Conservation (phyloP, 140 eudicot genomes). For the Ambrosia hybrid region DNA sequence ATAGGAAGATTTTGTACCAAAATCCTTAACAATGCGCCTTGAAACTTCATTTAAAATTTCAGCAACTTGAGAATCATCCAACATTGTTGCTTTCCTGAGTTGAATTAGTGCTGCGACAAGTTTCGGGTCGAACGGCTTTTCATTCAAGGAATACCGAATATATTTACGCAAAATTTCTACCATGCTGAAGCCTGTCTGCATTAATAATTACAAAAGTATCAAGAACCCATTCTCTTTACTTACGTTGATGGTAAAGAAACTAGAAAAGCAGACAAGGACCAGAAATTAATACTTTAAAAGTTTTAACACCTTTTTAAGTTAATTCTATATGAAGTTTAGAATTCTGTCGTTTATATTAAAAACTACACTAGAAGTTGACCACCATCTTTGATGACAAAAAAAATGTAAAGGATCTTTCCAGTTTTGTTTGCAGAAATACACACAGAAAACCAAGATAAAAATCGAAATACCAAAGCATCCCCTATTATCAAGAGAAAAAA, state of each 20-base stretch:
- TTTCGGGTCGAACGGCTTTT: conserved; percentile 81
- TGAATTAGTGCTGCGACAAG: conserved; percentile 67
- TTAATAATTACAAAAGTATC: conserved; percentile 19
- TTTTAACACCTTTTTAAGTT: not conserved
- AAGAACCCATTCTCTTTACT: conserved; percentile 23
- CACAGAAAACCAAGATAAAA: conserved; percentile 16
- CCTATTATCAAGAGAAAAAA: not conserved
- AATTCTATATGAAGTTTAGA: not conserved
- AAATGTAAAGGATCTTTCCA: not conserved
- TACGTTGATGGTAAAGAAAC: not conserved
- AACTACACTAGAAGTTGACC: not conserved
- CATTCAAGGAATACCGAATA: conserved; percentile 81
- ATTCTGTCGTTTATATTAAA: too few species aligned
- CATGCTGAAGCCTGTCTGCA: conserved; percentile 90
- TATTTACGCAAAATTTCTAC: conserved; percentile 84
- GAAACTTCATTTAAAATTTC: conserved; percentile 78
- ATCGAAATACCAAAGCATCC: not conserved
- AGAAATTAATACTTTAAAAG: not conserved
- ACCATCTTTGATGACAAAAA: conserved; percentile 8
- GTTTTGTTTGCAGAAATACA: not conserved
- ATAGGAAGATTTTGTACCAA: conserved; percentile 47
- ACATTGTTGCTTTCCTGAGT: conserved; percentile 69
- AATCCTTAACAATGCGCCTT: conserved; percentile 75
- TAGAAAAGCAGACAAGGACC: conserved; percentile 3
- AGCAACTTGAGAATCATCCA: conserved; percentile 81